Conservation (phyloP, 495 filamentous ascomycete species). For the Talaromyces nanjingensis region DNA sequence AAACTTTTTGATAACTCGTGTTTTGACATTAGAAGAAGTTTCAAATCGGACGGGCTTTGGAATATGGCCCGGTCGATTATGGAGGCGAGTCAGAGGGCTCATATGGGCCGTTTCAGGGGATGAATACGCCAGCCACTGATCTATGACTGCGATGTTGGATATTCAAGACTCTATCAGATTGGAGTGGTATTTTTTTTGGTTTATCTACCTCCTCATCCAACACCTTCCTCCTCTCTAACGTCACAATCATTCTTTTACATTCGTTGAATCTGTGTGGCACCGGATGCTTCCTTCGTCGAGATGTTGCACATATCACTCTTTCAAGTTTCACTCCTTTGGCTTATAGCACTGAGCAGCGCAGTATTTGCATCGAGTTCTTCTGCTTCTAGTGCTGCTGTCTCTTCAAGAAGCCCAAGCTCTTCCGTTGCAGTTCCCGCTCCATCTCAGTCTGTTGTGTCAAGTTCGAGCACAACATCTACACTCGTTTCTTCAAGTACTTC, state of each 20-base stretch:
- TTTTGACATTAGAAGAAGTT: neutral
- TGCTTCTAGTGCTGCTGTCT: neutral
- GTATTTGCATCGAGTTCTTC: neutral
- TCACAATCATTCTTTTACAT: neutral
- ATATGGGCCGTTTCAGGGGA: neutral
- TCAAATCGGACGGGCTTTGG: neutral
- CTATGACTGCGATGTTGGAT: neutral
- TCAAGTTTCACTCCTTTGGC: neutral
- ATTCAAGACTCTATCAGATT: neutral
- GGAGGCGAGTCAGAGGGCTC: neutral
- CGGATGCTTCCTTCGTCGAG: neutral
- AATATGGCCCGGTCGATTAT: neutral
- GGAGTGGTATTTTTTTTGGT: too few species aligned
- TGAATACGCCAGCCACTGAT: neutral
- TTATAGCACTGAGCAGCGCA: neutral
- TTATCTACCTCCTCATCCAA: too few species aligned
- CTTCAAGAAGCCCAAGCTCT: neutral
- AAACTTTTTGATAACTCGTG: neutral
- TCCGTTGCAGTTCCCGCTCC: neutral
- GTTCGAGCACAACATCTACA: neutral
- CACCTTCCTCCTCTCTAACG: too few species aligned
- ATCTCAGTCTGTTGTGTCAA: neutral
- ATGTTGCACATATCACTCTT: neutral
- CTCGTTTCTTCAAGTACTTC: neutral
- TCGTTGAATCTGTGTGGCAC: neutral